A percentile compares a stretch with the other conserved stretches of the same genome.
phyloP scores from a whole-genome alignment of 2,329 filamentous ascomycete species.

The Ceratocystis smalleyi region DNA sequence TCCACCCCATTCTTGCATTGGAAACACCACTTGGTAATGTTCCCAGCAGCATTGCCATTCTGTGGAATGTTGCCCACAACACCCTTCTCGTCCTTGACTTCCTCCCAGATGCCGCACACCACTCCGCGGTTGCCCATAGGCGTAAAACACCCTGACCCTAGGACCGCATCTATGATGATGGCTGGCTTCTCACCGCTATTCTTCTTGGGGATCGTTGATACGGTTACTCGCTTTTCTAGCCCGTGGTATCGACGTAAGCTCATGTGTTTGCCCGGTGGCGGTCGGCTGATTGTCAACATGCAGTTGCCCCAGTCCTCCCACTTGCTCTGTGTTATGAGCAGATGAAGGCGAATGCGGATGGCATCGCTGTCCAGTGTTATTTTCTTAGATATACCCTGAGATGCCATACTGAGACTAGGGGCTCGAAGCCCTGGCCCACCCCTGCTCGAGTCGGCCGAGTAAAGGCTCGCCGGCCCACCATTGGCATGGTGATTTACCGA shows the following conservation, averaged over 20 bases:
- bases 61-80: conserved; percentile 37
- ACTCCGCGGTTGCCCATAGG: conserved; percentile 72
- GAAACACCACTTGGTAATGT: conserved; percentile 49
- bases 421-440: conserved; percentile 37
- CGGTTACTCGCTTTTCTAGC: conserved; percentile 70
- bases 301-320: conserved; percentile 90
- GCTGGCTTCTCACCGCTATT: conserved; percentile 36
- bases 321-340: conserved; percentile 57
- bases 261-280: conserved; percentile 46
- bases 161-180: conserved; percentile 64
- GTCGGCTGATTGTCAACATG: conserved; percentile 63
- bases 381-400: conserved; percentile 30
- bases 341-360: conserved; percentile 73
- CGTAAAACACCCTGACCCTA: conserved; percentile 74
- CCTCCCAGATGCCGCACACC: conserved; percentile 76
- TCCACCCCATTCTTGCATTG: conserved; percentile 39
- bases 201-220: conserved; percentile 54
- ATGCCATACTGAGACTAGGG: conserved; percentile 40
- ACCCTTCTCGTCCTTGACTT: conserved; percentile 48
- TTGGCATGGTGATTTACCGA: conserved; percentile 45
- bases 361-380: conserved; percentile 55
- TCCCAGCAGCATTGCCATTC: conserved; percentile 36
- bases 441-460: conserved; percentile 41
- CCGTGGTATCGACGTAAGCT: conserved; percentile 46
- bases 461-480: conserved; percentile 42